A percentile compares a stretch with the other conserved stretches of the same genome.
These are phyloP conservation scores for Tympanopsis confertula DNA, from an alignment of 2,329 filamentous ascomycete species.

Conservation along the genomic window DNA sequence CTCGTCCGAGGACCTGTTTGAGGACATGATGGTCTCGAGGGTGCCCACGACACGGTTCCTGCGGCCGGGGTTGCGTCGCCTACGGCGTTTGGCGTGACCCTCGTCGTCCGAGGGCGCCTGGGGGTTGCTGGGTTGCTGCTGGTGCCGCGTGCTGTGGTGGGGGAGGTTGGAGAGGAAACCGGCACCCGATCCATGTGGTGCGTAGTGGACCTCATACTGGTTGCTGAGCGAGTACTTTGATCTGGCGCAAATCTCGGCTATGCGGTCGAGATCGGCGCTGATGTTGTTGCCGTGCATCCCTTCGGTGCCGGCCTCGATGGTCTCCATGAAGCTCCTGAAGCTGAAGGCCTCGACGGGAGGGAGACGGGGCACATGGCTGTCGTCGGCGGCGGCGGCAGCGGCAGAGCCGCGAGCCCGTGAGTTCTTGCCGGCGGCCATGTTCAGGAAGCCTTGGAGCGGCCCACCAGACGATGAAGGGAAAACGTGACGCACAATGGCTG, in stretches of 20 bases:
- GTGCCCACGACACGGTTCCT: constrained; percentile 47
- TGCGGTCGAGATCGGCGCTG: constrained; percentile 47
- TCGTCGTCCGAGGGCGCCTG: constrained; percentile 4
- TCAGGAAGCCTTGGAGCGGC: constrained; percentile 10
- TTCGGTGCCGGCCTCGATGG: constrained; percentile 30
- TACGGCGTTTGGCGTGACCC: constrained; percentile 12
- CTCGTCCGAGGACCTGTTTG: constrained; percentile 51
- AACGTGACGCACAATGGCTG: no score
- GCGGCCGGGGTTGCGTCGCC: constrained; percentile 25
- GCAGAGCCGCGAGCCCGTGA: constrained; percentile 15
- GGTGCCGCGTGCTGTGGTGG: constrained; percentile 8
- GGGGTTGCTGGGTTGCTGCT: constrained; percentile 12
- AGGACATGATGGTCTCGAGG: constrained; percentile 56
- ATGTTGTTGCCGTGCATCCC: constrained; percentile 27
- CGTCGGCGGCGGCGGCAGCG: constrained; percentile 9
- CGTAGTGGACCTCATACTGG: constrained; percentile 55
- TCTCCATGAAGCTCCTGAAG: constrained; percentile 52
- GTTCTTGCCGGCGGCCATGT: constrained; percentile 17
- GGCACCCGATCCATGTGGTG: constrained; percentile 46
- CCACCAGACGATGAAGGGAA: background rate
- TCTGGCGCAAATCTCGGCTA: constrained; percentile 55
- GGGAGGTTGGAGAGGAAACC: constrained; percentile 23
- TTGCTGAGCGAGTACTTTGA: constrained; percentile 55
- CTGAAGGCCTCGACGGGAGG: constrained; percentile 52
- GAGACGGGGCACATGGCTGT: constrained; percentile 26